A percentile compares a stretch with the other conserved stretches of the same genome.
Evolutionary conservation across 371 early-diverging fungal species (phyloP).

Genomic region (Lichtheimia ornata): DNA sequence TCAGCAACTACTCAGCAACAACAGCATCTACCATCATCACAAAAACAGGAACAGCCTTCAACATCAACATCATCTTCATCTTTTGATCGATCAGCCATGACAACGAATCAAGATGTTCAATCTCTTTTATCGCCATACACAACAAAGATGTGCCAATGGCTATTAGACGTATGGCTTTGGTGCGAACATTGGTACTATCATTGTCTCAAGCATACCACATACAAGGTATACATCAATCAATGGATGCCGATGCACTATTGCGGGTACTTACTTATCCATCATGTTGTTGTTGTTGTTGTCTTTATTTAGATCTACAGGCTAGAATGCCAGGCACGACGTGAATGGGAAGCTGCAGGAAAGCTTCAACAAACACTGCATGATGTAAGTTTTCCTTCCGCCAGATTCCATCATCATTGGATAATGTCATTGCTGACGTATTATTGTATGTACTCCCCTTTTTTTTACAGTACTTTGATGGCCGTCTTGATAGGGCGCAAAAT

Average conservation of each 20-base stretch:
- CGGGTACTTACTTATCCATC: not conserved
- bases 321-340: constrained; percentile 16
- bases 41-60: not conserved
- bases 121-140: not conserved
- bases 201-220: not conserved
- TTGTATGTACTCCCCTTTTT: too few relatives aligned
- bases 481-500: constrained; percentile 5
- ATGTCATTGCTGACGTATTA: not conserved
- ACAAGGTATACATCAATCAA: not conserved
- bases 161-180: constrained; percentile 3
- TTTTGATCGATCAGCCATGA: not conserved
- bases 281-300: not conserved
- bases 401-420: too few relatives aligned
- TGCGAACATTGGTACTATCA: not conserved
- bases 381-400: constrained; percentile 2
- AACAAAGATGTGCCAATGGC: constrained; percentile 4
- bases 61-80: not conserved
- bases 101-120: not conserved
- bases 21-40: not conserved
- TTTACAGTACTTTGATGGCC: constrained; percentile 23
- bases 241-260: not conserved
- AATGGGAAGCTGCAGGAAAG: constrained; percentile 26
- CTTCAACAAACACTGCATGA: constrained; percentile 22
- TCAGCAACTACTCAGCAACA: not conserved
- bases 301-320: constrained; percentile 11